A percentile compares a stretch with the other conserved stretches of the same genome.
These are phyloP conservation scores for Acanthochlamys bracteata DNA, from an alignment of 106 monocot species.

Conservation along the genomic window DNA sequence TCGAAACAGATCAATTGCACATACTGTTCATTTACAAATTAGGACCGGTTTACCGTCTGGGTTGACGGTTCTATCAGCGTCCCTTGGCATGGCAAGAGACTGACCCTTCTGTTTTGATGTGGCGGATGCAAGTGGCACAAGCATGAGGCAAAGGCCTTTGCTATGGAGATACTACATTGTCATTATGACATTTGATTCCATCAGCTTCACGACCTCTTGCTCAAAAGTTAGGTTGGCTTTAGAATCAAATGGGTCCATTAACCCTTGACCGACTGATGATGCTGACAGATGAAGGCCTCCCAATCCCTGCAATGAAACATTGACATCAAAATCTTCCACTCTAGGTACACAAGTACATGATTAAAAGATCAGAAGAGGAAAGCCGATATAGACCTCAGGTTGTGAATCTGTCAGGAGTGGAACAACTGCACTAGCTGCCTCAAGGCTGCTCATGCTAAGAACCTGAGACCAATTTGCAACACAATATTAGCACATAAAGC, in stretches of 20 bases:
- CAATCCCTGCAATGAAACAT: conserved; percentile 24
- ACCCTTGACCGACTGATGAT: conserved; percentile 21
- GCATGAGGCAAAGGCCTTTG: conserved; percentile 96
- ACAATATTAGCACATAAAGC: not conserved
- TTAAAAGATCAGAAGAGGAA: too few species aligned
- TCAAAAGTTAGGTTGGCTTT: conserved; percentile 46
- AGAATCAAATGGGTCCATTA: conserved; percentile 17
- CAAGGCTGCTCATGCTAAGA: conserved; percentile 79
- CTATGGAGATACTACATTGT: conserved; percentile 78
- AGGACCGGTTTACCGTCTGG: too few species aligned
- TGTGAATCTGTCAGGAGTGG: conserved; percentile 52
- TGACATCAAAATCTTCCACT: not conserved
- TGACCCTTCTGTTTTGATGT: conserved; percentile 58
- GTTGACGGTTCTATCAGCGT: not conserved
- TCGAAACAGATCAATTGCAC: too few species aligned
- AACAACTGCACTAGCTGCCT: conserved; percentile 57
- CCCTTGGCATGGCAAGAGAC: conserved; percentile 7
- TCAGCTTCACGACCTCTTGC: conserved; percentile 64
- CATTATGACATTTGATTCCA: conserved; percentile 62
- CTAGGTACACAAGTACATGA: too few species aligned
- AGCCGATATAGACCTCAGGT: conserved; percentile 27
- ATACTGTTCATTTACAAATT: too few species aligned
- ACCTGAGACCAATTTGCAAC: conserved; percentile 27
- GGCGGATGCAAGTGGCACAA: conserved; percentile 72
- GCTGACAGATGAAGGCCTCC: conserved; percentile 18